Base-by-base conservation (phyloP, 345 rosid species). In the Toxicodendron radicans region DNA sequence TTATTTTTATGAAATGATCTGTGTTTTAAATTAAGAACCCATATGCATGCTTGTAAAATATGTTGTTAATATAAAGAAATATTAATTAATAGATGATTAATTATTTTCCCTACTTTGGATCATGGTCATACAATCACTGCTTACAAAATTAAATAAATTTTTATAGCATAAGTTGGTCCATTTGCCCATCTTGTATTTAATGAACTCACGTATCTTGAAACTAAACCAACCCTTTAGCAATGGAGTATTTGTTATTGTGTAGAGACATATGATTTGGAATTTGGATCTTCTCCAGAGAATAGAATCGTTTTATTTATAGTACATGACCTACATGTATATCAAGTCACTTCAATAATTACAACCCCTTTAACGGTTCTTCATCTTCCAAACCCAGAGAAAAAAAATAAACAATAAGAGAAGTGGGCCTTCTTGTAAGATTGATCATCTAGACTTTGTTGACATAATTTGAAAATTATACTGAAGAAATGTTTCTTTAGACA, bases 221-320 rank as follows among this genome's bases (percentile, higher is more conserved):
- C 24, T 3, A 43, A 13, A 66, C 45, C 48, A 76, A 71, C 62
- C 35, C 70, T 54, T 53, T 54, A 49, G 24, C 20, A 46, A 66
- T 24, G 48, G 56, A 66, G 4, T 32, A 7, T 45, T 72, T 61
- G 41, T 61, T 49, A 8, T 73, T 46, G 1, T 17, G 0, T 3
- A 66, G 52, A 63, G 33, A 53, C 76, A 71, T 45, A 24, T 30
- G 13, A 20, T 2, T 62, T 11, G 32, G 49, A 16, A 66, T 4
- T 56, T 71, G 73, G 66, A 43, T 69, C 33, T 62, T 64, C 69
- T 62, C 1, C 58, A 62, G 57, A 14, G 24, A 53, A 27, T 70
- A 62, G 70, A 41, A 62, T 45, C 64, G 63, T 51, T 62, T 62
- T 70, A 62, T 69, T 63, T 70, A 70, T 62, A 62, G 56, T 46